A percentile compares a stretch with the other conserved stretches of the same genome.
phyloP scores from a whole-genome alignment of 108 stramenopile genomes.

The Nitzschia palea region DNA sequence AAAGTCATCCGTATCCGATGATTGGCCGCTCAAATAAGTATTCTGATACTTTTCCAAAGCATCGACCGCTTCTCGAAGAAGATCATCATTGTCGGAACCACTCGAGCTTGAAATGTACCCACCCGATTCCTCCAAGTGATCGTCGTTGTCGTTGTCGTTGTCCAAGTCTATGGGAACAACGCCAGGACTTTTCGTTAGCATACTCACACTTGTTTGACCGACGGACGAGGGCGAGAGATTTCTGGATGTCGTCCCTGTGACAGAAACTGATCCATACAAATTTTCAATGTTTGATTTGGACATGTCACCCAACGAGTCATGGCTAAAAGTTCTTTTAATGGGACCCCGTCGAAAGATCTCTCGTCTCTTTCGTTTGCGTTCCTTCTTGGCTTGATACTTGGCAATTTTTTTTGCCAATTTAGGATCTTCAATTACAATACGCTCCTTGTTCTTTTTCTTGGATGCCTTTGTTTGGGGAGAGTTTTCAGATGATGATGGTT shows the following conservation, averaged over 20 bases:
- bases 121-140: neutral
- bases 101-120: neutral
- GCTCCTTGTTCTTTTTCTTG: slow-evolving; percentile 3
- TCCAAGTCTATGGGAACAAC: neutral
- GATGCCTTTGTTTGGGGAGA: neutral
- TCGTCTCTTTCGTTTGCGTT: neutral
- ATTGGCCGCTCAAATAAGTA: too few species aligned
- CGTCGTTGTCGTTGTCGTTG: neutral
- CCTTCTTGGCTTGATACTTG: neutral
- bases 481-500: neutral
- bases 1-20: too few species aligned
- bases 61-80: neutral
- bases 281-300: slow-evolving; percentile 8
- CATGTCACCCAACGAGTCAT: slow-evolving; percentile 8
- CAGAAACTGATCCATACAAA: slow-evolving; percentile 8
- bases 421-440: neutral
- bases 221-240: neutral
- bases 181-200: too few species aligned
- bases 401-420: neutral
- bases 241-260: neutral
- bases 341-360: slow-evolving; percentile 7
- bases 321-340: neutral
- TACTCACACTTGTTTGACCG: neutral
- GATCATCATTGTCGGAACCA: slow-evolving; percentile 5
- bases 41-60: slow-evolving; percentile 12